Conservation (phyloP, 139 green algal species). For the Nannochloris sp. region DNA sequence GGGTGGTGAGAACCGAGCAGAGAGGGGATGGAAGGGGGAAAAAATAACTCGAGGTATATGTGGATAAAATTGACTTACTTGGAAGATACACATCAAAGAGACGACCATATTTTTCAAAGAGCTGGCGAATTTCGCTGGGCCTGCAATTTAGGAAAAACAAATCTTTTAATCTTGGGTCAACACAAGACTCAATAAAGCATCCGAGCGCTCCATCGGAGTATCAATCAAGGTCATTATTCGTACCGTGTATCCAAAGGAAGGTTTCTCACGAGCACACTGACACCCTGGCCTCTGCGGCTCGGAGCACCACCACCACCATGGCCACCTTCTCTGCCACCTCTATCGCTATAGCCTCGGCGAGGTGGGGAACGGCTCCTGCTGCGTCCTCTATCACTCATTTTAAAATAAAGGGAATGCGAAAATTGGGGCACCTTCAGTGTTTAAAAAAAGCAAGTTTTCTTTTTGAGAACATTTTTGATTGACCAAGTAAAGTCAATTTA, state of each 20-base stretch:
- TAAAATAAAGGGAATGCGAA: too few relatives aligned
- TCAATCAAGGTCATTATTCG: neutral
- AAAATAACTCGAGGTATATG: neutral
- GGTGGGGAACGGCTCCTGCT: constrained; percentile 1
- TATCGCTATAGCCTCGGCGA: neutral
- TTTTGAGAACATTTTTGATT: too few relatives aligned
- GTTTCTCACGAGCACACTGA: constrained; percentile 55
- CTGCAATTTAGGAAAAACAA: constrained; percentile 25
- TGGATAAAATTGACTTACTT: constrained; percentile 28
- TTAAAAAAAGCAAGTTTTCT: too few relatives aligned
- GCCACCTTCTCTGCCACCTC: neutral
- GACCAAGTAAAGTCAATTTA: too few relatives aligned
- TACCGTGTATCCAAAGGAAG: constrained; percentile 57
- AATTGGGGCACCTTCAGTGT: too few relatives aligned
- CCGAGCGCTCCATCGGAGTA: neutral
- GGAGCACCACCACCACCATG: neutral
- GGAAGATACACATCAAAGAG: constrained; percentile 77
- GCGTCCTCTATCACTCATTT: too few relatives aligned
- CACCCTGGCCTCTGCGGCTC: constrained; percentile 10
- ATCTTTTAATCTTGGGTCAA: neutral
- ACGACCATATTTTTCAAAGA: constrained; percentile 61
- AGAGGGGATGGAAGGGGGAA: too few relatives aligned
- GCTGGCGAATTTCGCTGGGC: constrained; percentile 48
- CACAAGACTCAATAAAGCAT: too few relatives aligned
- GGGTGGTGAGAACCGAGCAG: too few relatives aligned